Base-by-base conservation (phyloP, 2,329 filamentous ascomycete genomes). In the Parascedosporium putredinis region DNA sequence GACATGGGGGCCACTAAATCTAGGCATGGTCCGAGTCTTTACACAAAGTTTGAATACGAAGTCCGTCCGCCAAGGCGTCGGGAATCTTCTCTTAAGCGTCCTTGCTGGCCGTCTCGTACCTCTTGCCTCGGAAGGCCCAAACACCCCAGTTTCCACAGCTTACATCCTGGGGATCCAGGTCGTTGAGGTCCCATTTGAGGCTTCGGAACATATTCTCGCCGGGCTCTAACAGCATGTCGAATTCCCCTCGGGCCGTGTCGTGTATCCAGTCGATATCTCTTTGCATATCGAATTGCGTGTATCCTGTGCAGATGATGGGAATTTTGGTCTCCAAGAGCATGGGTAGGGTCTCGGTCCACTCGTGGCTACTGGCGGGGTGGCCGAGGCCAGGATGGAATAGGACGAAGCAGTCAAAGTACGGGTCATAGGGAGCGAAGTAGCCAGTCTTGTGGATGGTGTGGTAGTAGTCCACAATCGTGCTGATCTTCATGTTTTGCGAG, bases 321-420 rank as follows among this genome's bases (percentile, higher is more conserved):
- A 93, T 83, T 68, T 98, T 98, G 3, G 94, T 98, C 70, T 96
- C 90, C 18, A 98, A 74, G 24, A 98, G 76, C 59, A 89, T 75
- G 2, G 93, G 93, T 6, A 98, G 68, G 0, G 93, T 97, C 59
- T 91, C 83, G 52, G 85, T 79, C 93, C 94, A 98, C 66, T 98
- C 93, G 60, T 95, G 87, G 48, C 86, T 87, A 61, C 85, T 91
- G 12, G 90, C 88, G 1, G 94, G 90, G 65, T 98, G 93, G 10
- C 93, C 94, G 16, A 98, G 77, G 7, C 94, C 94, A 0, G 94
- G 94, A 62, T 98, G 94, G 75, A 97, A 98, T 47, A 96, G 78
- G 60, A 98, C 83, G 62, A 98, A 95, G 66, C 87, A 93, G 72
- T 98, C 93, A 65, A 98, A 95, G 70, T 98, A 98, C 1, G 93